These are phyloP conservation scores for Trametes gibbosa DNA, from an alignment of 768 basidiomycete genomes.

Conservation along the genomic window DNA sequence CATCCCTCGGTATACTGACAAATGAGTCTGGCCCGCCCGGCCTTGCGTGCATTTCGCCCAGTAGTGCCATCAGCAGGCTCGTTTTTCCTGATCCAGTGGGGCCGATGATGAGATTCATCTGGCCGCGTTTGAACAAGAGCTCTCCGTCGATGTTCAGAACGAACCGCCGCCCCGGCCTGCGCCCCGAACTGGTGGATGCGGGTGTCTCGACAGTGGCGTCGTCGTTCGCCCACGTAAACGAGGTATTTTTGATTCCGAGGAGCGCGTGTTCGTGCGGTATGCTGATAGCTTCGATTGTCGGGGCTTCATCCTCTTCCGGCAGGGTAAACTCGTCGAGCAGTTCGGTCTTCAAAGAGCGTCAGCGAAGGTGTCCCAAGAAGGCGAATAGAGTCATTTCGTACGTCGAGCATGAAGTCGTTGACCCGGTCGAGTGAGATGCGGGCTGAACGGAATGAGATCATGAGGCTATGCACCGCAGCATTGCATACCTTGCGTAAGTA, in stretches of 20 bases:
- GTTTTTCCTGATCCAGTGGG: constrained; percentile 60
- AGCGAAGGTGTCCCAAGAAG: neutral
- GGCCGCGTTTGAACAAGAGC: constrained; percentile 47
- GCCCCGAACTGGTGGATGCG: constrained; percentile 5
- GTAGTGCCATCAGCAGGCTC: constrained; percentile 38
- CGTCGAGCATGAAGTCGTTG: constrained; percentile 45
- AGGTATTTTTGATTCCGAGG: constrained; percentile 51
- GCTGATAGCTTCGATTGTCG: neutral
- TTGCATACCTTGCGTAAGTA: constrained; percentile 22
- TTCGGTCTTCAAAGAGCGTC: constrained; percentile 38
- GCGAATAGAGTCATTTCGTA: neutral
- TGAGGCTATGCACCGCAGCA: too few species aligned
- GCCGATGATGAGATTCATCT: constrained; percentile 56
- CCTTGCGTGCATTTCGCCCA: constrained; percentile 61
- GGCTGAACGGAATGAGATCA: constrained; percentile 24
- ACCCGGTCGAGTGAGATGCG: constrained; percentile 67
- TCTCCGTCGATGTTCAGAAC: constrained; percentile 47
- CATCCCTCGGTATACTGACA: constrained; percentile 65
- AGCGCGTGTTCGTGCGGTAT: constrained; percentile 22
- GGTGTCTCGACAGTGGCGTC: constrained; percentile 32
- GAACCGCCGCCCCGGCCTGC: constrained; percentile 41
- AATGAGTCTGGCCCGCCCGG: constrained; percentile 51
- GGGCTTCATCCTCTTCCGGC: neutral
- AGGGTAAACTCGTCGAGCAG: constrained; percentile 42
- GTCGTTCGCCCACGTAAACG: constrained; percentile 53